These are phyloP conservation scores for Tricholoma sp. DNA, from an alignment of 768 basidiomycete genomes.

Conservation along the genomic window DNA sequence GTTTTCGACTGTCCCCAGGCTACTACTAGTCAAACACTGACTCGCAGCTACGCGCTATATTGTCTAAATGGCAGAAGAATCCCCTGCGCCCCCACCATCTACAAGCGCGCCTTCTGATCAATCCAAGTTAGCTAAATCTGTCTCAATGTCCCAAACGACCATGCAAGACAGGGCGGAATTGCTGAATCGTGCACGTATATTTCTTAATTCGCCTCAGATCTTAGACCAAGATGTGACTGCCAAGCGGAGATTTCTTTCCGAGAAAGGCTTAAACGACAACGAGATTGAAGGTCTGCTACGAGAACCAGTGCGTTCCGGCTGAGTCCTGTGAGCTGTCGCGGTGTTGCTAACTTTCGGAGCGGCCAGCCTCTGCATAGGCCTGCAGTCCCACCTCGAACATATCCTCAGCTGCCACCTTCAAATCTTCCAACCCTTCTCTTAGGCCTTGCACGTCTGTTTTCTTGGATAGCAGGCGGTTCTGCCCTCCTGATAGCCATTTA, in stretches of 20 bases:
- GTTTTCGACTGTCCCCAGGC: too few relatives aligned
- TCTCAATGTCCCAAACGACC: not conserved
- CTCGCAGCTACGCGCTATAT: not conserved
- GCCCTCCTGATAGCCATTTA: constrained; percentile 56
- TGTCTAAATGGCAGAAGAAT: not conserved
- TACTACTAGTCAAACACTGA: too few relatives aligned
- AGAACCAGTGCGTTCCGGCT: constrained; percentile 20
- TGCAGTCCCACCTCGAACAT: constrained; percentile 63
- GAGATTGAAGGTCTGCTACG: constrained; percentile 59
- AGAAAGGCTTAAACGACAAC: constrained; percentile 60
- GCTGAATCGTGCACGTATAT: constrained; percentile 52
- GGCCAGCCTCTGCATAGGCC: constrained; percentile 35
- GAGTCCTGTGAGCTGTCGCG: not conserved
- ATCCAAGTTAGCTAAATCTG: not conserved
- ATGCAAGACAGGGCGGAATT: constrained; percentile 35
- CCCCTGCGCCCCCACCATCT: not conserved
- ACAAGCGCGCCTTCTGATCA: not conserved
- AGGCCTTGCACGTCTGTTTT: constrained; percentile 53
- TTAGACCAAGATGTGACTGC: constrained; percentile 47
- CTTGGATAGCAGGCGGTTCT: constrained; percentile 66
- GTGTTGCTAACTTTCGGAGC: not conserved
- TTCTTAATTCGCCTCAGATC: constrained; percentile 64
- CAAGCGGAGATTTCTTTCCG: constrained; percentile 60
- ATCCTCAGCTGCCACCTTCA: constrained; percentile 67
- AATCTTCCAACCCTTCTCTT: constrained; percentile 63